Base-by-base conservation (phyloP, 139 green algal species). In the Pleodorina starrii region DNA sequence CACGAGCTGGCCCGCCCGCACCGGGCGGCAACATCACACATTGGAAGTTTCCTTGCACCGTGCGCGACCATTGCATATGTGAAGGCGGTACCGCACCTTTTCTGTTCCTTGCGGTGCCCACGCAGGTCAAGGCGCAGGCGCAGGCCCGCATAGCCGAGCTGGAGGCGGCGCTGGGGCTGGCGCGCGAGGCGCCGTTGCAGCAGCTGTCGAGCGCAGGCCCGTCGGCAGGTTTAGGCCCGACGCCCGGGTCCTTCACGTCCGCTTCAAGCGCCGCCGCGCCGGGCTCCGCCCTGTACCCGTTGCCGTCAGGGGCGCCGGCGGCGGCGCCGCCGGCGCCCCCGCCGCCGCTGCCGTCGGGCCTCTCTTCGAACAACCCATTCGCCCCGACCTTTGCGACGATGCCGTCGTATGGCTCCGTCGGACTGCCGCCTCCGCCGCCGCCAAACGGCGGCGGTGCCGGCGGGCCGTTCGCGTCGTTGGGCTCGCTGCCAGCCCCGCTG, bases 281-380 rank as follows among this genome's bases (percentile, higher is more conserved):
- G n/a, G n/a, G n/a, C n/a, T n/a, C n/a, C n/a, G n/a, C 32, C 35
- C 1, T 72, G 77, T n/a, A 40, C 50, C 44, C 43, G 19, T 36
- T 1, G 17, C 32, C 35, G 9, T 21, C 32, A 10, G 12, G 36
- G 54, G 0, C 23, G 29, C 2, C 14, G 29, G 35, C 25, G 9
- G 17, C 54, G 38, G 38, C 44, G 46, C 27, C 38, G 54, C 21
- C 38, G 3, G 14, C 54, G 40, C 12, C 23, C 1, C 35, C 77
- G 14, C 17, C 54, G 17, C 36, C 77, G 54, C 2, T 35, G 35
- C 51, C 77, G 17, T 17, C 54, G 77, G 32, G 44, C 36, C 48
- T 74, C 4, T 21, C 46, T 5, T 32, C 48, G 12, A 88, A 66
- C 63, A 88, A 88, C 82, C 82, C 82, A 21, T 88, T 88, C 46